Evolutionary conservation across 345 rosid species (phyloP), one percentile per base, ranked within the genome.

Genomic region (Ceriops zippeliana): DNA sequence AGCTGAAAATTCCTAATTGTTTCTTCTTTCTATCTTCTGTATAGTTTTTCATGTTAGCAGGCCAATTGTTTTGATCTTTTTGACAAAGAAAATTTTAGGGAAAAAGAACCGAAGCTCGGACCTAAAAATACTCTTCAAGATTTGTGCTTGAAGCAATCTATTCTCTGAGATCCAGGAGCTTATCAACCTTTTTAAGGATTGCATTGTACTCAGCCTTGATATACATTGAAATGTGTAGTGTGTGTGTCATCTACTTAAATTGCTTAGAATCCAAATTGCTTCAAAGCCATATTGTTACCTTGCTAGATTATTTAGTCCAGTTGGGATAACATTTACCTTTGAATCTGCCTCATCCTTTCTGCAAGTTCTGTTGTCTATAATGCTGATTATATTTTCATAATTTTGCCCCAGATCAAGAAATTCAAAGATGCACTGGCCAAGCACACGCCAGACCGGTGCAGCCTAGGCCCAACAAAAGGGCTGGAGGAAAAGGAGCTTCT

Each of bases 361-460:
- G 34, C 9, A 49, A 10, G 30, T 31, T 27, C 22, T 24, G 4
- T 31, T 32, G 52, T 49, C 28, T 35, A 6, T 28, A 27, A 10
- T 49, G 38, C 62, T n/a, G 13, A 27, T 34, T 58, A 65, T 31
- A 22, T 32, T 62, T 4, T 62, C 15, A 10, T 35, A 11, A 20
- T 63, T 17, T 34, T 63, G 37, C 64, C 61, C 24, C 85, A 91
- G 99, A 91, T 95, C 49, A 91, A 91, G 81, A 95, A 95, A 77
- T 95, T 95, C 74, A 88, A 79, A 79, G 96, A 91, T 65, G 96
- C 99, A 20, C 70, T 95, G 77, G 96, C 90, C 15, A 95, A 87
- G 87, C 89, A 95, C 78, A 70, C 73, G 1, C 88, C 92, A 0
- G 96, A 88, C 24, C 70, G 96, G 37, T 89, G 96, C 79, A 88